Percentiles rank a stretch among this genome's conserved stretches.
Conservation (phyloP, 441 rosid genomes). For the Melastoma candidum region DNA sequence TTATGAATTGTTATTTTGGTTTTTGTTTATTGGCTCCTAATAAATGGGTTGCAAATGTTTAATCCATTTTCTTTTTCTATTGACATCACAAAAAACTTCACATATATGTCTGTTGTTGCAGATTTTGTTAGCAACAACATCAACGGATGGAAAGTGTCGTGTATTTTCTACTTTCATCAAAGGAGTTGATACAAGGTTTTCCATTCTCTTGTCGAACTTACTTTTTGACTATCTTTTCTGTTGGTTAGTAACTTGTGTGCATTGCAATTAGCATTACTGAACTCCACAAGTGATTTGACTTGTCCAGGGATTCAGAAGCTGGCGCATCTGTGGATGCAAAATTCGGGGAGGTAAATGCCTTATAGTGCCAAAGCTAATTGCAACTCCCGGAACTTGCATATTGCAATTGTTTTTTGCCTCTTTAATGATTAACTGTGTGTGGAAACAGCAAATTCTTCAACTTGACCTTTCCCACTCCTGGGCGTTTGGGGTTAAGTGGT, state of each 20-base stretch:
- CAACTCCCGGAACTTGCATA: no score
- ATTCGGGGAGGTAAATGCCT: slow-evolving; percentile 80
- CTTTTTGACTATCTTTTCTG: not conserved
- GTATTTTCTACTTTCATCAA: slow-evolving; percentile 93
- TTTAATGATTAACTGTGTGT: slow-evolving; percentile 4
- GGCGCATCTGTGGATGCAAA: slow-evolving; percentile 64
- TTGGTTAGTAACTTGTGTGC: no score
- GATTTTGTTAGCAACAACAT: slow-evolving; percentile 93
- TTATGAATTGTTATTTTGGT: no score
- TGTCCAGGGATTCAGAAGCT: slow-evolving; percentile 58
- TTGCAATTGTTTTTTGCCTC: no score
- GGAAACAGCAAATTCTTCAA: slow-evolving; percentile 85
- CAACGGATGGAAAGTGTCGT: slow-evolving; percentile 97
- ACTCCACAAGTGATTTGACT: not conserved
- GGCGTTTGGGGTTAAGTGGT: slow-evolving; percentile 99
- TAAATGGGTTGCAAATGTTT: no score
- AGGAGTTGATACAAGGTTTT: slow-evolving; percentile 89
- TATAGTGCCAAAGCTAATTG: not conserved
- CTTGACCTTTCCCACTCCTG: slow-evolving; percentile 97
- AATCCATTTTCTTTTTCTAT: no score
- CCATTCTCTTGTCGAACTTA: not conserved
- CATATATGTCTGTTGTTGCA: slow-evolving; percentile 15
- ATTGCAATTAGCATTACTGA: no score
- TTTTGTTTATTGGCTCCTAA: no score
- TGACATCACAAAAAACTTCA: no score